Evolutionary conservation across 164 flowering plant genomes (phyloP).

Genomic region (Amborella trichopoda): DNA sequence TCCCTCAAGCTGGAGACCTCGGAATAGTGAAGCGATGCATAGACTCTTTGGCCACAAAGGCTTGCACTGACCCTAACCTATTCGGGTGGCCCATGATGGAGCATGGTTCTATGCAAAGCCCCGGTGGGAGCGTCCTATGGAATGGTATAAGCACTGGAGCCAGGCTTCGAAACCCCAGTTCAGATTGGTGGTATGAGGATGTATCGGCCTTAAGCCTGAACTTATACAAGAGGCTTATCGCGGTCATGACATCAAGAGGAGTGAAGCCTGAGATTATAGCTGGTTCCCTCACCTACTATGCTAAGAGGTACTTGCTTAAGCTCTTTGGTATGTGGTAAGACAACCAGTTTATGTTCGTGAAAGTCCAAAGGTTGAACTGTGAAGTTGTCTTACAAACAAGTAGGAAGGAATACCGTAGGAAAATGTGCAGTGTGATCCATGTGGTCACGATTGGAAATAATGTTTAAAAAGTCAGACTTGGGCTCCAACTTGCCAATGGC

Average conservation of each 20-base stretch:
- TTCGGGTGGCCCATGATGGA: slow-evolving; percentile 87
- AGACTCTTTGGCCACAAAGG: slow-evolving; percentile 62
- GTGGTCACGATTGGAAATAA: too few species aligned
- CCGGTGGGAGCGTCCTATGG: slow-evolving; percentile 89
- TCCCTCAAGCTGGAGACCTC: slow-evolving; percentile 66
- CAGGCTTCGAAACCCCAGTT: slow-evolving; percentile 46
- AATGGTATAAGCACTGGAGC: slow-evolving; percentile 96
- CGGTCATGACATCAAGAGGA: slow-evolving; percentile 73
- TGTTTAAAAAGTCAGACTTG: too few species aligned
- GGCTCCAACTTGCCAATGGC: too few species aligned
- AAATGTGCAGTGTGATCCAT: too few species aligned
- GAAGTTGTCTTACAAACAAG: too few species aligned
- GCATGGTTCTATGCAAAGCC: slow-evolving; percentile 83
- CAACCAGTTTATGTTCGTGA: too few species aligned
- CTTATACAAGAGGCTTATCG: slow-evolving; percentile 57
- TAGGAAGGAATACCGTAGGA: too few species aligned
- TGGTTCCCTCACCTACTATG: slow-evolving; percentile 58
- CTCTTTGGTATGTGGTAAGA: too few species aligned
- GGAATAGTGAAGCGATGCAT: slow-evolving; percentile 61
- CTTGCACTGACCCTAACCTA: slow-evolving; percentile 71
- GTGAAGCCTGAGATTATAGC: slow-evolving; percentile 59
- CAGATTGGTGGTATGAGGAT: slow-evolving; percentile 98
- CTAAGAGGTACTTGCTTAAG: slow-evolving; percentile 62
- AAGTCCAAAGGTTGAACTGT: too few species aligned
- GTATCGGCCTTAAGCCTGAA: slow-evolving; percentile 59